Base-by-base conservation (phyloP, 2,329 filamentous ascomycete species). In the Cercospora sojina region DNA sequence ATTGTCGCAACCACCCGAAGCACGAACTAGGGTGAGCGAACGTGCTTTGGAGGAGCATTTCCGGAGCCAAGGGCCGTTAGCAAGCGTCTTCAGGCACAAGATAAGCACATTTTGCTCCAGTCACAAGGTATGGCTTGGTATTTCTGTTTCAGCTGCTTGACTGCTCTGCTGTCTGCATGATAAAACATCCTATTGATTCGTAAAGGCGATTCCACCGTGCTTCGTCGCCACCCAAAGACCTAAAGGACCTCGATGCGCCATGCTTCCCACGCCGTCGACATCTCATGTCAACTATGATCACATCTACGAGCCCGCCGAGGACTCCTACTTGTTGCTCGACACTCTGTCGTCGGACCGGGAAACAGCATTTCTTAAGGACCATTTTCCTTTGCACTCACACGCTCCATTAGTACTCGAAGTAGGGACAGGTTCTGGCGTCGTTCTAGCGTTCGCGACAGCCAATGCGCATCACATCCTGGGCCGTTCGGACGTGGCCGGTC, bases 291-390 rank as follows among this genome's bases (percentile, higher is more conserved):
- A 90, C 63, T 96, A 93, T 80, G 87, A 91, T 78, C 88, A 90
- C 64, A 89, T 98, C 72, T 99, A 99, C 80, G 93, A 97, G 77
- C 95, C 95, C 38, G 90, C 94, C 10, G 95, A 99, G 80, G 95
- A 99, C 81, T 97, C 93, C 5, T 99, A 92, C 77, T 87, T 99
- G 53, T 86, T 99, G 58, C 87, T 99, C 31, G 94, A 99, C 80
- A 96, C 93, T 0, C 85, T 99, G 53, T 94, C 93, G 0, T 90
- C 89, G 1, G 66, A 83, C 0, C 77, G 85, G 2, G 92, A 97
- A 79, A 86, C 83, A 3, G 72, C 81, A 25, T 97, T 92, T 78
- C 86, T 97, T 20, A 82, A 83, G 18, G 65, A 79, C 5, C 86
- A 86, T 51, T 96, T 97, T 76, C 62, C 63, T 25, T 41, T 69